Percentiles rank a stretch among this genome's conserved stretches.
These are phyloP conservation scores for Raphanus hybrid DNA, from an alignment of 441 rosid species.

Conservation along the genomic window DNA sequence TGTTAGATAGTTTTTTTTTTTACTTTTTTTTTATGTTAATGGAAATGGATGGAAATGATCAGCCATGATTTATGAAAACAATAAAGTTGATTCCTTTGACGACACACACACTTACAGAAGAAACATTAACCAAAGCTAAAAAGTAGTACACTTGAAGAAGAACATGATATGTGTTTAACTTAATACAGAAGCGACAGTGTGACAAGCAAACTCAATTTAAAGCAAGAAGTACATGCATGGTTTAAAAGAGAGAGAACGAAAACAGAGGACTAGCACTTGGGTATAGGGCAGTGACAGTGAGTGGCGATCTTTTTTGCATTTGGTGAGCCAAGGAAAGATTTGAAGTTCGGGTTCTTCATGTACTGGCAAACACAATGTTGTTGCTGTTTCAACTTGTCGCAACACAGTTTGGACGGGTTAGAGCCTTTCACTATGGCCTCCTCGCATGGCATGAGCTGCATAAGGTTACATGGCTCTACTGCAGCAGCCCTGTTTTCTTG, in stretches of 20 bases:
- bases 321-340: constrained; percentile 66
- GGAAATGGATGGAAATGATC: no score
- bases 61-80: no score
- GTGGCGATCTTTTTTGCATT: constrained; percentile 84
- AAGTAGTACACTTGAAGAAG: not conserved
- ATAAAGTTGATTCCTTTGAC: not conserved
- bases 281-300: constrained; percentile 78
- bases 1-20: not conserved
- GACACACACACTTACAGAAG: not conserved
- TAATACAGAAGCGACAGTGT: not conserved
- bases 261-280: constrained; percentile 56
- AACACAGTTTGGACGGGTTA: constrained; percentile 64
- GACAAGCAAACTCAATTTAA: not conserved
- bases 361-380: constrained; percentile 90
- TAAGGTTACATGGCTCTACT: constrained; percentile 67
- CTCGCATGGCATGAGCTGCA: constrained; percentile 71
- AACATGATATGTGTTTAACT: not conserved
- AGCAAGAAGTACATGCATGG: not conserved
- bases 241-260: not conserved
- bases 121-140: not conserved
- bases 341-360: constrained; percentile 67
- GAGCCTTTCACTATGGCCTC: constrained; percentile 63
- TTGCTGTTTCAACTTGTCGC: constrained; percentile 76
- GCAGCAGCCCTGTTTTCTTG: constrained; percentile 27
- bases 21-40: not conserved